Evolutionary conservation across 1,284 basidiomycete species (phyloP), one percentile per base, ranked within the genome.

Genomic region (Singerocomus rubriflavus): DNA sequence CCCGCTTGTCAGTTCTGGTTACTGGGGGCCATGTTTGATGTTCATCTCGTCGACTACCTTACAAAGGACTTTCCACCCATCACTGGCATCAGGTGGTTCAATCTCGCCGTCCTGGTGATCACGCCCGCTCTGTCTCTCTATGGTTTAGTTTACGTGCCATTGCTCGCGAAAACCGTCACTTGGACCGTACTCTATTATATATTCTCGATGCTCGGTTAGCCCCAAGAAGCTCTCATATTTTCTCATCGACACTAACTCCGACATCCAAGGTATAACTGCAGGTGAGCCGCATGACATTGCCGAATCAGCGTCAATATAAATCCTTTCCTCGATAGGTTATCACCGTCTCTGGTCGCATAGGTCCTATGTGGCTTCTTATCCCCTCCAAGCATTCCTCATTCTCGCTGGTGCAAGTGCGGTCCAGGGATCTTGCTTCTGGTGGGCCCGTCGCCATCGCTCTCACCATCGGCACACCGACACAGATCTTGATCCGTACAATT

Each of bases 381-480:
- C 85, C 14, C 79, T 96, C 7, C 88, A 92, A 64, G 76, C 85
- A 57, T 79, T 85, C 63, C 79, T 96, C 38, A 79, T 90, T 11
- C 69, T 85, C 40, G 88, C 85, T 11, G 93, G 93, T 10, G 83
- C 88, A 14, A 91, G 92, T 61, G 88, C 92, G 5, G 88, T 93
- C 4, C 87, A 95, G 72, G 93, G 93, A 1, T 92, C 91, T 11
- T 90, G 90, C 70, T 84, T 82, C 62, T 96, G 92, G 92, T 96
- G 93, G 93, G 83, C 89, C n/a, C 81, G 89, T 48, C 82, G 88
- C 31, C 93, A 95, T 70, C 84, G 93, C 50, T 90, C 91, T 35
- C 93, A 95, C 68, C 92, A 94, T 70, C 81, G 92, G 46, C 85
- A 86, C 71, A 94, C 93, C 58, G 93, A 96, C 72, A 94, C 92